Base-by-base conservation (phyloP, 257 asterid genomes). In the Ligustrum vulgare region DNA sequence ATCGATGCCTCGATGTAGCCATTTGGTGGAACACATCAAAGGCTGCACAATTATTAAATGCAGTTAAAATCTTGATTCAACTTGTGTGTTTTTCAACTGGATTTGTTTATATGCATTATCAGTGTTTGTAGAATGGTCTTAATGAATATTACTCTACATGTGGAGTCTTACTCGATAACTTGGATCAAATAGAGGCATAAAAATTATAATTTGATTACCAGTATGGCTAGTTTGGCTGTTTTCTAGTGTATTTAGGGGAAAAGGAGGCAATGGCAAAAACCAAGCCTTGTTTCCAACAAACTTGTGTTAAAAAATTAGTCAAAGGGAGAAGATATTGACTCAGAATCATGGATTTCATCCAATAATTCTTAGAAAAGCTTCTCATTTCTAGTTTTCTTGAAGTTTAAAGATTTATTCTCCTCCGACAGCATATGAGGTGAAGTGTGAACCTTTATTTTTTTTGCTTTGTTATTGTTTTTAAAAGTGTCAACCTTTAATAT, bases 1-100 rank as follows among this genome's bases (percentile, higher is more conserved):
- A 0, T 87, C 85, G 97, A 75, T 92, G 97, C 67, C 97, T 0
- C 72, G 78, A 56, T 90, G 96, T 63, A 81, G 84, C 70, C 96
- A 87, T 82, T 87, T 92, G 7, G 91, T 90, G 33, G 93, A 89
- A 72, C 87, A 60, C 56, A 34, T 11, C 36, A 85, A 79, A 5
- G 97, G 97, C 72, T 90, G 96, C 72, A 62, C 20, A 43, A 76
- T 81, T 69, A 81, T 92, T 22, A 80, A 49, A 32, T 92, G 97
- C 94, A 87, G 97, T 94, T 89, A 0, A 67, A 20, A 25, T 54
- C 9, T 18, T 49, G 9, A 37, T 37, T 37, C 45, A 37, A 15
- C 60, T 49, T 16, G 9, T 16, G 56, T 47, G 1, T 15, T 15
- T 16, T 47, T 47, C 3, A 16, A 16, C 18, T 49, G 20, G 22